These are phyloP conservation scores for Carpediemonas membranifera DNA, from an alignment of 78 protist genomes.

Conservation along the genomic window DNA sequence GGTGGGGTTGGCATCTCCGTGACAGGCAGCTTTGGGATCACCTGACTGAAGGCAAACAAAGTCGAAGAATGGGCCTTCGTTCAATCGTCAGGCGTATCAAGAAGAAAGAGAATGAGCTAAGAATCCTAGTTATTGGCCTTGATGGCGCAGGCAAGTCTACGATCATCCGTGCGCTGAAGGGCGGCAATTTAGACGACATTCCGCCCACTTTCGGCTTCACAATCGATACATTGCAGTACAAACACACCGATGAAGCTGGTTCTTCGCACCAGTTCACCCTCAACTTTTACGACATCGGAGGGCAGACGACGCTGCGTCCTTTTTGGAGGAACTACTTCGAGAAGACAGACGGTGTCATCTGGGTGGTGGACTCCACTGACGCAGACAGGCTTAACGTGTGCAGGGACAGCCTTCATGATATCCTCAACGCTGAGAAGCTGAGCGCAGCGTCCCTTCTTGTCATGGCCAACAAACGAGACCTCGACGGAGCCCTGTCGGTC, in stretches of 20 bases:
- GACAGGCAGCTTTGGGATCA: too few relatives aligned
- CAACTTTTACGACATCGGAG: conserved; percentile 98
- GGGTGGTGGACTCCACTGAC: conserved; percentile 82
- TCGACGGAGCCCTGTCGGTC: conserved; percentile 1
- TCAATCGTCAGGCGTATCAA: too few relatives aligned
- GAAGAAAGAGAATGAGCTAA: conserved; percentile 62
- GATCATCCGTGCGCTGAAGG: too few relatives aligned
- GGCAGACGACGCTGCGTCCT: conserved; percentile 89
- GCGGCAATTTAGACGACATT: too few relatives aligned
- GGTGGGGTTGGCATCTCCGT: too few relatives aligned
- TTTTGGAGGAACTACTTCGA: conserved; percentile 96
- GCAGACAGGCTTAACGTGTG: not conserved
- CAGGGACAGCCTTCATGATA: not conserved
- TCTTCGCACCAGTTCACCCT: too few relatives aligned
- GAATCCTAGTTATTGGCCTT: conserved; percentile 58
- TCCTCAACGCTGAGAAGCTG: conserved; percentile 6
- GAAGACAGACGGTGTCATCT: conserved; percentile 87
- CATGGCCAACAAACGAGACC: conserved; percentile 15
- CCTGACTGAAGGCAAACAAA: too few relatives aligned
- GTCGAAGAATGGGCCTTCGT: too few relatives aligned
- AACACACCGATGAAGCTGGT: conserved; percentile 45
- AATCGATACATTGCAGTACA: conserved; percentile 67
- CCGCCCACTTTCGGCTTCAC: conserved; percentile 98
- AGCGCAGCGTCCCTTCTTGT: conserved; percentile 11
- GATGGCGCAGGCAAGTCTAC: conserved; percentile 43